Conservation (phyloP, 768 basidiomycete genomes). For the Pleurotus giganteus region DNA sequence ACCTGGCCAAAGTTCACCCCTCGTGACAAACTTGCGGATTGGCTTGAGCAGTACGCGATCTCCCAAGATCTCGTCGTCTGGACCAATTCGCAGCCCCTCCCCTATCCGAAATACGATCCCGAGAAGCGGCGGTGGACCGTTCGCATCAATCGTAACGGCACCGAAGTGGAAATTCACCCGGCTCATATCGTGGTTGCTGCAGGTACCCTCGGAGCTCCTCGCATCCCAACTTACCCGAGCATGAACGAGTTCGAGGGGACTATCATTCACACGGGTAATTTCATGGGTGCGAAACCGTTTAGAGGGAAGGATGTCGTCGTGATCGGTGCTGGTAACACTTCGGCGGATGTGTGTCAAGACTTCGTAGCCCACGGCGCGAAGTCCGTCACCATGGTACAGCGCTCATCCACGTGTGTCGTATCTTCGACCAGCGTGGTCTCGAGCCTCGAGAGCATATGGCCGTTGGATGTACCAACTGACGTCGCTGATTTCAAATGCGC, state of each 20-base stretch:
- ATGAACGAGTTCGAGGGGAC: conserved; percentile 27
- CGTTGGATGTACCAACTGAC: conserved; percentile 18
- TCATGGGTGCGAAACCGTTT: conserved; percentile 24
- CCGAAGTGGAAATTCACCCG: conserved; percentile 27
- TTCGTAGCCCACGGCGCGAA: conserved; percentile 27
- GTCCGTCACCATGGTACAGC: conserved; percentile 41
- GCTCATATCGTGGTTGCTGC: conserved; percentile 38
- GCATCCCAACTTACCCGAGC: conserved; percentile 25
- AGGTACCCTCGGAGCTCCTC: conserved; percentile 32
- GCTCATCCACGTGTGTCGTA: conserved; percentile 35
- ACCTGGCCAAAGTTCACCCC: conserved; percentile 42
- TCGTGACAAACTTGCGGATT: conserved; percentile 40
- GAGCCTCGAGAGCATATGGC: conserved; percentile 15
- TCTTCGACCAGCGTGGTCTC: conserved; percentile 3
- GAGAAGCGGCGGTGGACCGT: conserved; percentile 30
- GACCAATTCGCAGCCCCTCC: conserved; percentile 31
- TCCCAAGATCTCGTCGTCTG: conserved; percentile 43
- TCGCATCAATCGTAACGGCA: conserved; percentile 26
- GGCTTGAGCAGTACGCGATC: conserved; percentile 39
- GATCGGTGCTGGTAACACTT: conserved; percentile 37
- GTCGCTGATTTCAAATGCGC: conserved; percentile 24
- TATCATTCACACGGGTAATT: conserved; percentile 31
- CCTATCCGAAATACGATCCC: conserved; percentile 32
- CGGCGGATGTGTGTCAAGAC: conserved; percentile 38
- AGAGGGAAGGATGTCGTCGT: conserved; percentile 35